Evolutionary conservation across 2,329 filamentous ascomycete species (phyloP).

Genomic region (Fusarium bulbicola): DNA sequence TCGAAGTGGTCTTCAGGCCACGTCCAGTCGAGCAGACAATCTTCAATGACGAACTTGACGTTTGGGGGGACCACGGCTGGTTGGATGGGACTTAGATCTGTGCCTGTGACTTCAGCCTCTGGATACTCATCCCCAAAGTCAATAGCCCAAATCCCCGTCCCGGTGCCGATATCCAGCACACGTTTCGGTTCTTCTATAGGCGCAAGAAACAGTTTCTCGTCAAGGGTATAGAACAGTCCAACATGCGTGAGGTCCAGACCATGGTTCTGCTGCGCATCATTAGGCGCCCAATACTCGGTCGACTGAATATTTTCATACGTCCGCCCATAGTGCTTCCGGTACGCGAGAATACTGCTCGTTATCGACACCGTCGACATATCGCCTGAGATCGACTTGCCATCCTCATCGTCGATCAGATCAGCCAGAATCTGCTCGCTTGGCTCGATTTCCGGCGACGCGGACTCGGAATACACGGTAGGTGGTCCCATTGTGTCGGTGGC

Average conservation of each 20-base stretch:
- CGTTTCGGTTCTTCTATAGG: constrained; percentile 34
- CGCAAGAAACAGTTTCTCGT: constrained; percentile 37
- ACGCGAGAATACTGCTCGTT: constrained; percentile 29
- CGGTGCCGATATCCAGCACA: constrained; percentile 63
- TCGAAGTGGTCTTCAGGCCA: constrained; percentile 57
- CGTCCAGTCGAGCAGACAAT: constrained; percentile 55
- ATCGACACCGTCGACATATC: constrained; percentile 12
- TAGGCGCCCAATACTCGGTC: constrained; percentile 40
- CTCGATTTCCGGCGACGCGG: not conserved
- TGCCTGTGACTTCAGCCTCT: constrained; percentile 44
- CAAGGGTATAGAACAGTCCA: constrained; percentile 36
- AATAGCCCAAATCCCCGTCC: constrained; percentile 64
- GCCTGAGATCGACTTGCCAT: not conserved
- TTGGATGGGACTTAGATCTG: constrained; percentile 50
- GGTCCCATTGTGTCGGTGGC: constrained; percentile 12
- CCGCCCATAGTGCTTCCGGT: constrained; percentile 25
- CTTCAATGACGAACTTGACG: constrained; percentile 47
- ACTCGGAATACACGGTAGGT: not conserved
- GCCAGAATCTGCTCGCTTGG: not conserved
- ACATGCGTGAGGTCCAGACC: constrained; percentile 41
- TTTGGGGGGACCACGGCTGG: constrained; percentile 45
- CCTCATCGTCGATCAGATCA: not conserved
- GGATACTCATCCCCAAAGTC: constrained; percentile 47
- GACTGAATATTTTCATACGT: constrained; percentile 33
- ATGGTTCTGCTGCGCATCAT: constrained; percentile 41